Evolutionary conservation across 345 rosid species (phyloP).

Genomic region (Eucalyptus cladocalyx): DNA sequence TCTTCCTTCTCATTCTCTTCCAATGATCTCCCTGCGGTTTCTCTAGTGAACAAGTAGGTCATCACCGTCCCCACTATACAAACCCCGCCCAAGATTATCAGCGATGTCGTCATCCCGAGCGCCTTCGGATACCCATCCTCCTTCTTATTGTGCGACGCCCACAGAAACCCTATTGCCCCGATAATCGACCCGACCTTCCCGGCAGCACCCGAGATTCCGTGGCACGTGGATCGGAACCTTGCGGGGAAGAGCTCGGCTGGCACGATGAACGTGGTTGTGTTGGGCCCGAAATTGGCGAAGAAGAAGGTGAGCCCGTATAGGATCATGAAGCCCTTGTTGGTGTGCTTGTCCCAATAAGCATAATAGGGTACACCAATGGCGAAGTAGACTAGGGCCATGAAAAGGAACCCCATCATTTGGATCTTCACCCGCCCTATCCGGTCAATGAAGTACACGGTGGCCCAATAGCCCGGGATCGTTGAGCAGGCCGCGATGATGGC

Average conservation of each 20-base stretch:
- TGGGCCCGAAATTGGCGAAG: slow-evolving; percentile 82
- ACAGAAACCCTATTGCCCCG: slow-evolving; percentile 47
- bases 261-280: slow-evolving; percentile 66
- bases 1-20: slow-evolving; percentile 47
- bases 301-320: slow-evolving; percentile 49
- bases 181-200: slow-evolving; percentile 73
- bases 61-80: background rate
- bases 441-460: background rate
- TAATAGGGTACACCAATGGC: slow-evolving; percentile 15
- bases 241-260: slow-evolving; percentile 87
- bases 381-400: background rate
- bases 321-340: slow-evolving; percentile 19
- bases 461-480: background rate
- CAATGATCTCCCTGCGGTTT: slow-evolving; percentile 64
- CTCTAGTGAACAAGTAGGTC: slow-evolving; percentile 37
- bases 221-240: slow-evolving; percentile 73
- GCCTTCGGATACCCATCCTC: background rate
- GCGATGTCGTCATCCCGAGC: slow-evolving; percentile 30
- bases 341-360: slow-evolving; percentile 7
- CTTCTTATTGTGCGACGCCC: slow-evolving; percentile 12
- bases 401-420: background rate
- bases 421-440: background rate
- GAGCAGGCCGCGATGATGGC: background rate
- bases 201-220: slow-evolving; percentile 59
- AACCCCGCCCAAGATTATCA: background rate